Evolutionary conservation across 2,329 filamentous ascomycete genomes (phyloP).

Genomic region (Coleophoma eucalyptorum): DNA sequence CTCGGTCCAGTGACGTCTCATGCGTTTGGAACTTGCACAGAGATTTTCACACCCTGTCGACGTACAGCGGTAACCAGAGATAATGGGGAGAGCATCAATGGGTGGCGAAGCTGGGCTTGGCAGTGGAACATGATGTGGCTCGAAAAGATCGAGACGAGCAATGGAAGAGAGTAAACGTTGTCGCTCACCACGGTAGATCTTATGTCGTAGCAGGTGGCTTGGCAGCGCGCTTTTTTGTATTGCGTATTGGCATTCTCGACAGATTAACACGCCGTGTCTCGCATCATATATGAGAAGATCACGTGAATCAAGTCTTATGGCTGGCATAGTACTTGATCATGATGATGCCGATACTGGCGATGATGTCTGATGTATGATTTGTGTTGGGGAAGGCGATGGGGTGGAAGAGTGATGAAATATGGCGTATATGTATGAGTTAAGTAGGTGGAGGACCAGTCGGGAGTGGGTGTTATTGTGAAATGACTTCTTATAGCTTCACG

Average conservation of each 20-base stretch:
- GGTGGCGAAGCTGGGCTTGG: conserved; percentile 19
- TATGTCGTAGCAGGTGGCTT: conserved; percentile 32
- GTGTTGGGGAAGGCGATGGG: too few species aligned
- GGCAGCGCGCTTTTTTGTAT: conserved; percentile 32
- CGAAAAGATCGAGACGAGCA: conserved; percentile 21
- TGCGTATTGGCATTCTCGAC: conserved; percentile 31
- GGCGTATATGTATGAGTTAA: too few species aligned
- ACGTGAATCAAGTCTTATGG: conserved; percentile 12
- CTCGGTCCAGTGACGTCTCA: conserved; percentile 28
- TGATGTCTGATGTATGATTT: too few species aligned
- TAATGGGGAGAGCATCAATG: conserved; percentile 24
- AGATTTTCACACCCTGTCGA: conserved; percentile 23
- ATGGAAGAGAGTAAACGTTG: conserved; percentile 22
- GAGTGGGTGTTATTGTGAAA: too few species aligned
- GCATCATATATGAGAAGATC: conserved; percentile 19
- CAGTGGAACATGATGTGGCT: conserved; percentile 26
- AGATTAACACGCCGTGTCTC: conserved; percentile 27
- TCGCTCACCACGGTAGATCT: conserved; percentile 30
- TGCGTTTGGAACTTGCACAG: conserved; percentile 30
- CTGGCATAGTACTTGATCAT: too few species aligned
- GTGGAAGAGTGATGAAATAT: too few species aligned
- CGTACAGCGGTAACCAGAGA: conserved; percentile 26
- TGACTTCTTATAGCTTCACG: too few species aligned
- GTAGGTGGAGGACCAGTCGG: too few species aligned
- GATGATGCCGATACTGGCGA: too few species aligned